These are phyloP conservation scores for Diaporthe sp. DNA, from an alignment of 2,329 filamentous ascomycete species.

Conservation along the genomic window DNA sequence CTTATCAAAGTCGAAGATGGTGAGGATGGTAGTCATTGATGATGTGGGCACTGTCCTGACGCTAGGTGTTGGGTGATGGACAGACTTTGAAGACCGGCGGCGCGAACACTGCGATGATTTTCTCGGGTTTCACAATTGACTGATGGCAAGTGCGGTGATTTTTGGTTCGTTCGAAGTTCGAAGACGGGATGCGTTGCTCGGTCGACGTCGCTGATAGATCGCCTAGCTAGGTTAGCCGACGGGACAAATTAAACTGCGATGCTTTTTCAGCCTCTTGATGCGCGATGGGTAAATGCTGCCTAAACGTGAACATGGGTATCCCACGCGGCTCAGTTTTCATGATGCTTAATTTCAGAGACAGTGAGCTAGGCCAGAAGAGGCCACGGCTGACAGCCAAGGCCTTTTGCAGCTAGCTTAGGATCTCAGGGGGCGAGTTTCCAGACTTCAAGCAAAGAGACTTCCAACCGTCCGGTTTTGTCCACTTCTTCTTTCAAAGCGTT, in stretches of 20 bases:
- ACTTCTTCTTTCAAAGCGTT: background rate
- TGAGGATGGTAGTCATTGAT: background rate
- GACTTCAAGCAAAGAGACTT: background rate
- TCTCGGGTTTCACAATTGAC: background rate
- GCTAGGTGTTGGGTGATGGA: background rate
- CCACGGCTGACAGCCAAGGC: background rate
- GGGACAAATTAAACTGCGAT: background rate
- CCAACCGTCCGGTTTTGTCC: background rate
- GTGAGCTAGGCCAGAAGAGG: slow-evolving; percentile 6
- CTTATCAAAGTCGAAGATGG: background rate
- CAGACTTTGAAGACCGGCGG: background rate
- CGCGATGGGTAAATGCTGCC: background rate
- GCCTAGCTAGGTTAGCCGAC: background rate
- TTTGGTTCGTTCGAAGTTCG: background rate
- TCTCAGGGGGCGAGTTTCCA: background rate
- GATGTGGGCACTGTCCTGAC: too few relatives aligned
- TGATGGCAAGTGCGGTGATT: background rate
- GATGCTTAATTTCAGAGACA: background rate
- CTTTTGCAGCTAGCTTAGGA: background rate
- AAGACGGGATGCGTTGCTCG: background rate
- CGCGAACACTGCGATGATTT: background rate
- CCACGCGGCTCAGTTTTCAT: background rate
- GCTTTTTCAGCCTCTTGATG: background rate
- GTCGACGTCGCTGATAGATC: background rate
- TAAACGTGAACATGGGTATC: background rate